These are phyloP conservation scores for Amanita brunnescens DNA, from an alignment of 768 basidiomycete species.

Conservation along the genomic window DNA sequence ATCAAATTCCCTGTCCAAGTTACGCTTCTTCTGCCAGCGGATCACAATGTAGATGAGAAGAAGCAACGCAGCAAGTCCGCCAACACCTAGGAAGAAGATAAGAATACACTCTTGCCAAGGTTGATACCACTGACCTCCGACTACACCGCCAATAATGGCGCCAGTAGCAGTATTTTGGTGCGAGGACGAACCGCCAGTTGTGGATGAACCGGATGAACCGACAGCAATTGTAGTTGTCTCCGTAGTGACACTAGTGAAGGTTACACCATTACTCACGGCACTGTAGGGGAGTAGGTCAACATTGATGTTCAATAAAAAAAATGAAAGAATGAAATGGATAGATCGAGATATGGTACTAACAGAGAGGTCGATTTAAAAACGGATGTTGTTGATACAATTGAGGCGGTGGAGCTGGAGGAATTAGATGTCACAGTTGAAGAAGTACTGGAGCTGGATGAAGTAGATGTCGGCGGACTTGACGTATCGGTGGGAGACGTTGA, in stretches of 20 bases:
- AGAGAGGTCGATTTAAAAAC: constrained; percentile 1
- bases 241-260: constrained; percentile 18
- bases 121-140: constrained; percentile 30
- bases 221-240: constrained; percentile 20
- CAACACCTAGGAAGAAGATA: constrained; percentile 20
- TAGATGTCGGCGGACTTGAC: neutral
- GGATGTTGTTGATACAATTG: neutral
- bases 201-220: constrained; percentile 16
- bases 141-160: constrained; percentile 42
- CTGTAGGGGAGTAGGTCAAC: neutral
- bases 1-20: constrained; percentile 23
- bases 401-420: neutral
- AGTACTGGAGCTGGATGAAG: neutral
- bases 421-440: neutral
- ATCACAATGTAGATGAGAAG: constrained; percentile 19
- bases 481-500: neutral
- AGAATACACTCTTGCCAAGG: neutral
- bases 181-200: constrained; percentile 8
- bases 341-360: neutral
- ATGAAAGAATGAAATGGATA: neutral
- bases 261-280: constrained; percentile 17
- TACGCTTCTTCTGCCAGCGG: constrained; percentile 17
- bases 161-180: constrained; percentile 20
- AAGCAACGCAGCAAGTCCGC: constrained; percentile 15
- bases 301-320: too few relatives aligned